phyloP scores from a whole-genome alignment of 2,329 filamentous ascomycete species.

The Diaporthe batatas region DNA sequence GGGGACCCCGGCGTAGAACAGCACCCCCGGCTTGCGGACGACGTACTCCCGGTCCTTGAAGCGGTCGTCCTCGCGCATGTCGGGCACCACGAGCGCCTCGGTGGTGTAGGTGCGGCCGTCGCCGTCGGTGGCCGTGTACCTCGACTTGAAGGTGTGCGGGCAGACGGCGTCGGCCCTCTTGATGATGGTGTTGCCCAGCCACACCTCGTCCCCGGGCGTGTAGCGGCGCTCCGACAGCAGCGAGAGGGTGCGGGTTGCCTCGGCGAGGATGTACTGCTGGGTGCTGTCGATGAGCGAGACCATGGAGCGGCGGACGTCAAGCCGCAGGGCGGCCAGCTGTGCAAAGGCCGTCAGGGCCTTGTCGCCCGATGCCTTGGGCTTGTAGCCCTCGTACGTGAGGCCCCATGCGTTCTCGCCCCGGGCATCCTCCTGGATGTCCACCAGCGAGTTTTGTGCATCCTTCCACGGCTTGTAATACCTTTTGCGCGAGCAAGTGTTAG shows the following conservation, averaged over 20 bases:
- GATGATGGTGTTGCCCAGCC: conserved; percentile 37
- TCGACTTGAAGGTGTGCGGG: conserved; percentile 34
- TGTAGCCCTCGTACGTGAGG: conserved; percentile 48
- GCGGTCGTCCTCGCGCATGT: conserved; percentile 38
- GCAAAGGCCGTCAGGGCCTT: conserved; percentile 60
- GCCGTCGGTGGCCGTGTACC: conserved; percentile 56
- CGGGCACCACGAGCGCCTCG: conserved; percentile 33
- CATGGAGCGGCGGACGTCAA: conserved; percentile 59
- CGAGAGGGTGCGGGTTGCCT: conserved; percentile 34
- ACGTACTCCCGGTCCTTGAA: conserved; percentile 38
- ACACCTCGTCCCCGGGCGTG: conserved; percentile 34
- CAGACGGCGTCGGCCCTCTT: conserved; percentile 45
- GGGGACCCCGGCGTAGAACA: conserved; percentile 37
- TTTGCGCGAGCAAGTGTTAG: not conserved
- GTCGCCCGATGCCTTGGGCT: conserved; percentile 52
- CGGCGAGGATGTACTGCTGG: conserved; percentile 36
- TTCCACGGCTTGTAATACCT: conserved; percentile 41
- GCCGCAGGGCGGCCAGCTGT: conserved; percentile 63
- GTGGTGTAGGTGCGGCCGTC: conserved; percentile 45
- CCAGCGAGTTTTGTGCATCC: conserved; percentile 34
- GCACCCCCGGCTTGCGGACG: conserved; percentile 7
- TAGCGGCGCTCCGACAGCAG: conserved; percentile 51
- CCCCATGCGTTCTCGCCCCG: conserved; percentile 23
- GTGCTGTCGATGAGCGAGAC: conserved; percentile 37
- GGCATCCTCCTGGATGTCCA: conserved; percentile 4